Conservation (phyloP, 2,329 filamentous ascomycete genomes). For the Arthroderma sp. region DNA sequence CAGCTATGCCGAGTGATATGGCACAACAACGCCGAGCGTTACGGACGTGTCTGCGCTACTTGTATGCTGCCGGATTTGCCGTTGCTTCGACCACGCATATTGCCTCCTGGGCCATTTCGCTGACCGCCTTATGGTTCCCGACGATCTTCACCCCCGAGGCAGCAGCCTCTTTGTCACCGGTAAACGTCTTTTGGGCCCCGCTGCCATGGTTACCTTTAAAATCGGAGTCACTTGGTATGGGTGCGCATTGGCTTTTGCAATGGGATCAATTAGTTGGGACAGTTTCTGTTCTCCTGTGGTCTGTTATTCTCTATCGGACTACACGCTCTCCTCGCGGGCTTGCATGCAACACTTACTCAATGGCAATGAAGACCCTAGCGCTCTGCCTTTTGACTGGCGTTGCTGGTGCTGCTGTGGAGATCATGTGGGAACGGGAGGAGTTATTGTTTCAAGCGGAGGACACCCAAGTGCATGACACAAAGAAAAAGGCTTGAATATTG, state of each 20-base stretch:
- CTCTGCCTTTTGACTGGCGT: constrained; percentile 31
- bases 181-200: constrained; percentile 26
- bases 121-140: constrained; percentile 26
- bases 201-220: constrained; percentile 18
- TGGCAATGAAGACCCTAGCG: constrained; percentile 23
- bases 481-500: constrained; percentile 12
- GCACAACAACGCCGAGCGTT: constrained; percentile 5
- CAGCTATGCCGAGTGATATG: too few species aligned
- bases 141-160: constrained; percentile 22
- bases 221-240: constrained; percentile 25
- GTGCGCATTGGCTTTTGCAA: constrained; percentile 34
- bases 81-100: constrained; percentile 30
- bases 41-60: constrained; percentile 22
- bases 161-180: constrained; percentile 24
- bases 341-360: background rate
- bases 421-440: constrained; percentile 40
- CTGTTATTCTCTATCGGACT: constrained; percentile 23
- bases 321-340: constrained; percentile 11
- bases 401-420: constrained; percentile 29
- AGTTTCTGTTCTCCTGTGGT: constrained; percentile 33
- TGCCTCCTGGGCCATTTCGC: constrained; percentile 27
- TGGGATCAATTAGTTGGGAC: constrained; percentile 38
- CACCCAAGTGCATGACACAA: constrained; percentile 19
- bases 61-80: constrained; percentile 30
- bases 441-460: constrained; percentile 21